Percentiles rank a stretch among this genome's conserved stretches.
Evolutionary conservation across 305 asterid species (phyloP).

Genomic region (Rubia peregrina): DNA sequence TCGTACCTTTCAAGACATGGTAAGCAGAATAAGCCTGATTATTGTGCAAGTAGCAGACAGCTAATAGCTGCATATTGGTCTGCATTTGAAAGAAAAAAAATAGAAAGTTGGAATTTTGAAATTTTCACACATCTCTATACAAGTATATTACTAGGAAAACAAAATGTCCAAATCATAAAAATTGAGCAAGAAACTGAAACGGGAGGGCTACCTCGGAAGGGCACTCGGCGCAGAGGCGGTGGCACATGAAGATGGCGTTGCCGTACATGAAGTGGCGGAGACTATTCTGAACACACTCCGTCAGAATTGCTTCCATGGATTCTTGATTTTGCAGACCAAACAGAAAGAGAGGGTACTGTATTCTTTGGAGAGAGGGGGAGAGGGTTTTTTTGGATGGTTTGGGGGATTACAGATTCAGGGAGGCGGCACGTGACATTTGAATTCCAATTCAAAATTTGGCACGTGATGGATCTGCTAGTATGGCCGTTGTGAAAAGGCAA

Average conservation of each 20-base stretch:
- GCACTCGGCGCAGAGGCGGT: constrained; percentile 90
- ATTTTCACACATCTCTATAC: background rate
- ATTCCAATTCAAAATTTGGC: constrained; percentile 14
- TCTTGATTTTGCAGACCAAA: background rate
- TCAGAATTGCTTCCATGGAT: constrained; percentile 63
- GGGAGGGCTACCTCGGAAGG: constrained; percentile 59
- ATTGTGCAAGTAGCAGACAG: constrained; percentile 81
- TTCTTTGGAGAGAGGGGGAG: background rate
- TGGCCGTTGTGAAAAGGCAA: background rate
- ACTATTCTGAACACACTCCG: constrained; percentile 64
- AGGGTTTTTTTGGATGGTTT: background rate
- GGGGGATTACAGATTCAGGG: background rate
- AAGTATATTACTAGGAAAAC: background rate
- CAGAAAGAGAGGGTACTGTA: background rate
- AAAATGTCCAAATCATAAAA: constrained; percentile 1
- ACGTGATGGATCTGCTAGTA: background rate
- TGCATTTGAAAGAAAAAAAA: constrained; percentile 32
- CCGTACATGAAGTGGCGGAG: constrained; percentile 59
- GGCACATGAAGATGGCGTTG: constrained; percentile 86
- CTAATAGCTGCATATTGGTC: constrained; percentile 80
- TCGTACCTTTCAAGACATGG: constrained; percentile 74
- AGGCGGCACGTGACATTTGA: constrained; percentile 14
- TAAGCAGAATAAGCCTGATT: constrained; percentile 91
- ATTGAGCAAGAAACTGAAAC: too few relatives aligned
- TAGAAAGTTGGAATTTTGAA: background rate